Conservation (phyloP, 1,139 yeast species). For the Saccharomycopsis hybrid region DNA sequence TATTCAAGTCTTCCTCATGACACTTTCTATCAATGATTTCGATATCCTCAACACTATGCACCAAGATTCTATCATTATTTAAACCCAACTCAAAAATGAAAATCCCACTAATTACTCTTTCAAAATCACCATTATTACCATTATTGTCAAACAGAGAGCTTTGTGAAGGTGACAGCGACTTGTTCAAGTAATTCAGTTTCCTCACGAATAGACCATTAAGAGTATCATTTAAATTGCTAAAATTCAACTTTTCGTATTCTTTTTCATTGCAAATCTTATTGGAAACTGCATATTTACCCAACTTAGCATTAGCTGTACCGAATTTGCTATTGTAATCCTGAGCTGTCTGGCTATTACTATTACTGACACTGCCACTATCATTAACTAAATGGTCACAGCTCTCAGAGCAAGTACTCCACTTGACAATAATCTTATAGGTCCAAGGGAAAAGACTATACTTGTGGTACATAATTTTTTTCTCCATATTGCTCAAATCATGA, state of each 20-base stretch:
- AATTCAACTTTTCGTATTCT: neutral
- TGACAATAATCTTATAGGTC: constrained; percentile 48
- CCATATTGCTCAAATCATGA: constrained; percentile 17
- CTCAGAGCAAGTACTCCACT: constrained; percentile 58
- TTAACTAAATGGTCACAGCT: constrained; percentile 41
- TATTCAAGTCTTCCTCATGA: constrained; percentile 4
- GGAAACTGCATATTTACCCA: neutral
- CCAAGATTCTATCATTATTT: constrained; percentile 49
- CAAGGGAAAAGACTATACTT: constrained; percentile 27
- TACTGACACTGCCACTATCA: neutral
- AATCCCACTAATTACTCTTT: constrained; percentile 46
- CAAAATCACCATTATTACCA: constrained; percentile 28
- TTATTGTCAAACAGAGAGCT: constrained; percentile 27
- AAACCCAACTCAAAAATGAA: constrained; percentile 69
- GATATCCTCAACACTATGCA: constrained; percentile 75
- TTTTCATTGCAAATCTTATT: constrained; percentile 2
- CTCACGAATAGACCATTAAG: constrained; percentile 7
- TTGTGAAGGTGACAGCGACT: constrained; percentile 13
- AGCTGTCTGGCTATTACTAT: neutral
- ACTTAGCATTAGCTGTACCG: no score
- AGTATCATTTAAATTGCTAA: constrained; percentile 14
- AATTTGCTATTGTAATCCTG: no score
- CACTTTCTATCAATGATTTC: constrained; percentile 35
- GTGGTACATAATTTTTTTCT: neutral
- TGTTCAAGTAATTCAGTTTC: neutral